Evolutionary conservation across 2,329 filamentous ascomycete species (phyloP), one percentile per base, ranked within the genome.

Genomic region (Fusarium brachygibbosum): DNA sequence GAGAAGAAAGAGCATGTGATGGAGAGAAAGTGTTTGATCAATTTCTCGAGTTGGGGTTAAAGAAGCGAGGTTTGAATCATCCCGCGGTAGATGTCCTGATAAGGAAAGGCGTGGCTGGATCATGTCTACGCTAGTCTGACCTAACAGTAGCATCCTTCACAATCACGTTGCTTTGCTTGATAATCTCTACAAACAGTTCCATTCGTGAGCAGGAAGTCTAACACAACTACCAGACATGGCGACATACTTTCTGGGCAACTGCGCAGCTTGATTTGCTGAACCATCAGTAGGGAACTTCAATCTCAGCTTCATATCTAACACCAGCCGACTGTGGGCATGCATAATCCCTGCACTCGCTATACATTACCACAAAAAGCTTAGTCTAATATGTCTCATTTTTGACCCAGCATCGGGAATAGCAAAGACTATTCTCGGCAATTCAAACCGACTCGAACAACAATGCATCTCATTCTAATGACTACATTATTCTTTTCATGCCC

Each of bases 341-440:
- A 35, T n/a, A 13, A 16, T 6, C 23, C 29, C 38, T 23, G 11
- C 45, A 7, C 9, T 50, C 63, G 63, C 23, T 45, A n/a, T 66
- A 5, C 9, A 14, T 25, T 61, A 10, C 63, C 5, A 6, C 3
- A 41, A 5, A 3, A 0, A 5, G 48, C 0, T 60, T 66, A 66
- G 28, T 1, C 7, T 10, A 1, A 0, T 1, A 3, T 31, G 17
- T 21, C 3, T 9, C 1, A 0, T 3, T 14, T 23, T n/a, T 29
- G 4, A 25, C 23, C n/a, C 21, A 48, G 11, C 7, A 31, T n/a
- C 9, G 37, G 46, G 44, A 28, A 38, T 28, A 23, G 34, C 14
- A 10, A 41, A 48, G 17, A 21, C 51, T 46, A 31, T 50, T 68
- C 64, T 52, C 31, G 52, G 64, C 28, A 68, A 38, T 37, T 65